phyloP scores from a whole-genome alignment of 2,329 filamentous ascomycete species.

The Alternaria triticina region DNA sequence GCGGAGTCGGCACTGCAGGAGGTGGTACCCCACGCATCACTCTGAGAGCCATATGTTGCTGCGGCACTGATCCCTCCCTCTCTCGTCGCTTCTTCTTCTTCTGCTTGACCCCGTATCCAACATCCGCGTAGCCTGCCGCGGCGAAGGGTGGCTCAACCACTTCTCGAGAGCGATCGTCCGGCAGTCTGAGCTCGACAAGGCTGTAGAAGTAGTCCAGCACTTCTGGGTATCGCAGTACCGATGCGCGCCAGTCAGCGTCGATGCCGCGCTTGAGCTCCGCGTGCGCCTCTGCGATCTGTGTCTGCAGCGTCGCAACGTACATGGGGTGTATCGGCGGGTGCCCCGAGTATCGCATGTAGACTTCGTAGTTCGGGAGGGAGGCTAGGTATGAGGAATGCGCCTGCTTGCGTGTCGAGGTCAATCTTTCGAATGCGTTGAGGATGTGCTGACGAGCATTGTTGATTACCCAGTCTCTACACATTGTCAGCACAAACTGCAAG shows the following conservation, averaged over 20 bases:
- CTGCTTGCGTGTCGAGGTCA: slow-evolving; percentile 49
- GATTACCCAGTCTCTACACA: slow-evolving; percentile 54
- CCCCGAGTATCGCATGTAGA: slow-evolving; percentile 55
- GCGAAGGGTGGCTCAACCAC: slow-evolving; percentile 50
- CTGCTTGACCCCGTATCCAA: slow-evolving; percentile 42
- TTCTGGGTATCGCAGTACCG: slow-evolving; percentile 78
- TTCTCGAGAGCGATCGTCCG: slow-evolving; percentile 57
- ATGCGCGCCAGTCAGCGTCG: slow-evolving; percentile 78
- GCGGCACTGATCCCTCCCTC: slow-evolving; percentile 35
- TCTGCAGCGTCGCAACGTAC: slow-evolving; percentile 50
- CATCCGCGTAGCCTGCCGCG: slow-evolving; percentile 46
- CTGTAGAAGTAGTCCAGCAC: slow-evolving; percentile 81
- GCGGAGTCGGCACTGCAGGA: slow-evolving; percentile 42
- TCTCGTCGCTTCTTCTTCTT: slow-evolving; percentile 44
- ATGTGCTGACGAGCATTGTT: slow-evolving; percentile 54
- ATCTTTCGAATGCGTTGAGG: slow-evolving; percentile 51
- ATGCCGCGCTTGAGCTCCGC: slow-evolving; percentile 73
- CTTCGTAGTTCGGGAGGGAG: slow-evolving; percentile 54
- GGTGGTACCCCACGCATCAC: slow-evolving; percentile 36
- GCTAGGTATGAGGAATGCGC: slow-evolving; percentile 52
- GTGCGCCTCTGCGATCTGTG: slow-evolving; percentile 68
- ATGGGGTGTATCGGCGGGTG: slow-evolving; percentile 52
- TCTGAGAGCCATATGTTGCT: slow-evolving; percentile 26
- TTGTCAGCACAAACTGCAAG: slow-evolving; percentile 23
- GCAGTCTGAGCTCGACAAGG: slow-evolving; percentile 70